Evolutionary conservation across 2,329 filamentous ascomycete genomes (phyloP), one percentile per base, ranked within the genome.

Genomic region (Fusarium annulatum): DNA sequence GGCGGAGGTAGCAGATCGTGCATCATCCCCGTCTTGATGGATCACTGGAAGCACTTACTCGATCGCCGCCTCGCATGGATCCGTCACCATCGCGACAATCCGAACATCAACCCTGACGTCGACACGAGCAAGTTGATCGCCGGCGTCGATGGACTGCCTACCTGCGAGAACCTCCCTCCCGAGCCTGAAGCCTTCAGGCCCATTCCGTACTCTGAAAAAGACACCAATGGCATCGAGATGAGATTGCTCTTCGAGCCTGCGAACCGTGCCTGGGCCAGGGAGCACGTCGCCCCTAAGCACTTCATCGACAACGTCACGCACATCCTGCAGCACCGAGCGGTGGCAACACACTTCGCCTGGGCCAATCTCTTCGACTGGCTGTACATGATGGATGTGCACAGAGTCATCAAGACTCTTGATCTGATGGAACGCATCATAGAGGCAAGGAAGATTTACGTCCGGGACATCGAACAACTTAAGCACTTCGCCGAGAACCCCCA

Each of bases 1-100:
- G 41, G 14, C n/a, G 9, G 9, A 15, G 6, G 3, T 1, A 4
- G 7, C 41, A 23, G 8, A 1, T 5, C 8, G 9, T 53, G 48
- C 18, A 18, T 51, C 48, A 7, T 23, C 11, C 30, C 21, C 6
- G 48, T 12, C 15, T 18, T 51, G 48, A 9, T 23, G 48, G 9
- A 3, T 11, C 23, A n/a, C 15, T 49, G 46, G 46, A 23, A n/a
- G 9, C 28, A 21, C 9, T 16, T 14, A 21, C 46, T 49, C 46
- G 5, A 33, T 19, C 46, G 46, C 8, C 46, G 46, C 28, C 28
- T 49, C 14, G 19, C 9, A 9, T 49, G 46, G 46, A 21, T 49
- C 19, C 12, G 14, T 7, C 19, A 41, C 7, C 19, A 43, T 15
- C n/a, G 14, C 8, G 30, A 14, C 7, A 8, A 9, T 12, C 38